A percentile compares a stretch with the other conserved stretches of the same genome.
phyloP scores from a whole-genome alignment of 495 filamentous ascomycete genomes.

The Penicillium odoratum region DNA sequence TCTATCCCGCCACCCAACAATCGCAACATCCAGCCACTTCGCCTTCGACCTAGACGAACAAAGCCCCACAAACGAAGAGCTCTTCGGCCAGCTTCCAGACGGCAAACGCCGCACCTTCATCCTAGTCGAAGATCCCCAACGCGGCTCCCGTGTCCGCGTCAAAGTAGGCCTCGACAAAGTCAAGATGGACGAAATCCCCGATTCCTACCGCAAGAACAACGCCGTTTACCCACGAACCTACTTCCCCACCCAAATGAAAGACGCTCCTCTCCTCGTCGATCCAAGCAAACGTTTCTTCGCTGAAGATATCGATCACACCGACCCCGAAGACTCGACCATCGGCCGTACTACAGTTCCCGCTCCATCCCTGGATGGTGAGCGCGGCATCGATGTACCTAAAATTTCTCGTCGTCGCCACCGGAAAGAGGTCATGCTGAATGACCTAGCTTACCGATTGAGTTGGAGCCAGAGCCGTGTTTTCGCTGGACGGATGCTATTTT shows the following conservation, averaged over 20 bases:
- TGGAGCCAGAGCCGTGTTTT: slow-evolving; percentile 93
- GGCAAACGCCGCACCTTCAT: slow-evolving; percentile 94
- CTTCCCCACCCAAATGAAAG: slow-evolving; percentile 84
- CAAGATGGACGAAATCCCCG: slow-evolving; percentile 89
- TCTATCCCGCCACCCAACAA: slow-evolving; percentile 43
- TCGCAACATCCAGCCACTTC: slow-evolving; percentile 41
- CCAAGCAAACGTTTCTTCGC: slow-evolving; percentile 67
- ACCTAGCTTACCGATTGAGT: slow-evolving; percentile 90
- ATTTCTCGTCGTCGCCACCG: slow-evolving; percentile 63
- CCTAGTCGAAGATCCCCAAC: slow-evolving; percentile 83
- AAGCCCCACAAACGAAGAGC: slow-evolving; percentile 53
- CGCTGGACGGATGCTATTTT: slow-evolving; percentile 77
- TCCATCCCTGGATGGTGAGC: slow-evolving; percentile 73
- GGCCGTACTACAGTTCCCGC: slow-evolving; percentile 65
- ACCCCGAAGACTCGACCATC: slow-evolving; percentile 49
- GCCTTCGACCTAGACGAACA: slow-evolving; percentile 40
- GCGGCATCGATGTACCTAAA: slow-evolving; percentile 69
- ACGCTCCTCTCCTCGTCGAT: slow-evolving; percentile 62
- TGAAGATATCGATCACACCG: slow-evolving; percentile 55
- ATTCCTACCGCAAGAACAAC: slow-evolving; percentile 84
- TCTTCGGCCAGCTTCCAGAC: slow-evolving; percentile 85
- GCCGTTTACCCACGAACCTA: slow-evolving; percentile 89
- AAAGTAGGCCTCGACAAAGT: slow-evolving; percentile 85
- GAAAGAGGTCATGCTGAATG: slow-evolving; percentile 85
- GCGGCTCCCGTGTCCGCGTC: slow-evolving; percentile 75